Percentiles rank a stretch among this genome's conserved stretches.
These are phyloP conservation scores for Moesziomyces antarcticus DNA, from an alignment of 1,284 basidiomycete species.

Conservation along the genomic window DNA sequence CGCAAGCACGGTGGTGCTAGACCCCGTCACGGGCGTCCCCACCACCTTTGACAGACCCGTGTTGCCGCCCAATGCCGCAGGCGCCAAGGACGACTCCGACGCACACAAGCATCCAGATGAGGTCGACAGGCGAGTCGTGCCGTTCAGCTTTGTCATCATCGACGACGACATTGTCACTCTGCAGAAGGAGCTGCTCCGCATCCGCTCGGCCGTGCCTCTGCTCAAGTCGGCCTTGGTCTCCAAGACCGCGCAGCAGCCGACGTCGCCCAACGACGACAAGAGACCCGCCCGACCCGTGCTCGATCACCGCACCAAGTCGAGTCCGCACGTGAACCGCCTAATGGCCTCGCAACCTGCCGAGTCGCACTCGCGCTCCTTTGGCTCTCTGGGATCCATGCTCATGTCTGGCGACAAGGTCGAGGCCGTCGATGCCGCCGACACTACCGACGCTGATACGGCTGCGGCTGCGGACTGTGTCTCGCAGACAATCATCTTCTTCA, in stretches of 20 bases:
- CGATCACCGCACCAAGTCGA: slow-evolving; percentile 48
- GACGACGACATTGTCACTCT: slow-evolving; percentile 58
- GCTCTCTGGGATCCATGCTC: slow-evolving; percentile 13
- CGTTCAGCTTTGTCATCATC: slow-evolving; percentile 58
- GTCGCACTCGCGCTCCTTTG: slow-evolving; percentile 22
- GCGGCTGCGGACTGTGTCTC: slow-evolving; percentile 27
- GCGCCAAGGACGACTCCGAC: neutral
- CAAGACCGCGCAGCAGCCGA: slow-evolving; percentile 5
- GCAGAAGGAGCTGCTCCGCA: slow-evolving; percentile 53
- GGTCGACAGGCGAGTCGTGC: slow-evolving; percentile 21
- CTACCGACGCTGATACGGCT: neutral
- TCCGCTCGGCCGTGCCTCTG: slow-evolving; percentile 53
- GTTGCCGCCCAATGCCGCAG: neutral
- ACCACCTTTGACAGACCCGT: slow-evolving; percentile 32
- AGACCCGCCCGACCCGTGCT: slow-evolving; percentile 20
- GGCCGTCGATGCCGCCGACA: no score
- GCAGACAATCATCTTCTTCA: slow-evolving; percentile 58
- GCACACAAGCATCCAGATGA: slow-evolving; percentile 14
- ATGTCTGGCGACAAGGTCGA: slow-evolving; percentile 6
- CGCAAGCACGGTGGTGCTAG: slow-evolving; percentile 48
- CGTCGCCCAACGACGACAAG: neutral
- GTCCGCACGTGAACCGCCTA: slow-evolving; percentile 44
- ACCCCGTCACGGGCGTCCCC: slow-evolving; percentile 56
- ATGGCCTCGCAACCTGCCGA: slow-evolving; percentile 21
- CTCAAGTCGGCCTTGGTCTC: slow-evolving; percentile 45